Base-by-base conservation (phyloP, 805 yeast species). In the Candida vartiovaarae region DNA sequence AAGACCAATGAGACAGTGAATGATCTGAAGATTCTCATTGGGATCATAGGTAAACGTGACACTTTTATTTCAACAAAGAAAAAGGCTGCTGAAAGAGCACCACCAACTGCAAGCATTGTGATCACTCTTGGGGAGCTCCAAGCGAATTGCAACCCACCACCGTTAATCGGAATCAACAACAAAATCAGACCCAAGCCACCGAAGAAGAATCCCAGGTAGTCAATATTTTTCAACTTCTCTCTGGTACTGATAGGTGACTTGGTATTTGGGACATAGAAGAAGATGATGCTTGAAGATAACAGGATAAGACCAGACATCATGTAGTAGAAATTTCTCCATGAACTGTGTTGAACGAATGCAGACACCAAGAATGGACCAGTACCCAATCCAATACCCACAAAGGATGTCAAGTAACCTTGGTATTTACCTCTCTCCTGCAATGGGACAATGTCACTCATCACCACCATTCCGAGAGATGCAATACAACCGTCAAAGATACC, bases 401-500 rank as follows among this genome's bases (percentile, higher is more conserved):
- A 65, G 0, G 74, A 55, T 3, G 80, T 78, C 30, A 75, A 54
- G 26, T 74, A 73, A 5, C 82, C 83, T 59, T 76, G 82, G 54
- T 67, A 78, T 48, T 71, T 72, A 0, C 82, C 82, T 49, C 83
- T 48, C 49, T 76, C 74, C 46, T 68, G 32, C 61, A 41, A 74
- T 56, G 82, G 69, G 10, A 76, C 78, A 25, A 77, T 61, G 53
- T 78, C 82, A 50, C 80, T 72, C 48, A 75, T 64, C 15, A 75
- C 68, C 26, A 75, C 75, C 77, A 75, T 75, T 1, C 71, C 55
- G 23, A 77, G 56, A 4, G 78, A 72, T 10, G 71, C 67, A 4
- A 73, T 67, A 2, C 78, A 80, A 1, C 82, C 82, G 38, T 70
- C 65, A 6, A 79, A 82, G 26, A 77, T 63, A 30, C 83, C 83